These are phyloP conservation scores for Kandelia obovata DNA, from an alignment of 345 rosid genomes.

Conservation along the genomic window DNA sequence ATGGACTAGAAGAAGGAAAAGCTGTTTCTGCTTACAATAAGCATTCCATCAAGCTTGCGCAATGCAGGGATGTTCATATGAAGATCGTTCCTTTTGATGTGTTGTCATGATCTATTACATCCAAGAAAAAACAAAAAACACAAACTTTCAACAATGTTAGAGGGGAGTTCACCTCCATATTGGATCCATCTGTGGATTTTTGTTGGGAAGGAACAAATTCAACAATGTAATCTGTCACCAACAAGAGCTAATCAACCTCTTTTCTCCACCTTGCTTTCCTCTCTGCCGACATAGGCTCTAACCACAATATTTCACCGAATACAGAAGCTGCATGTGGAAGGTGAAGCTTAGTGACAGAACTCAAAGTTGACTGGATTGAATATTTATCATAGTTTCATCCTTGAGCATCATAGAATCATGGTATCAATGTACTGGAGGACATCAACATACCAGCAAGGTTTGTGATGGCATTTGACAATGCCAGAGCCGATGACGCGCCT, in stretches of 20 bases:
- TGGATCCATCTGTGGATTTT: constrained; percentile 28
- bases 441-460: constrained; percentile 36
- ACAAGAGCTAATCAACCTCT: constrained; percentile 41
- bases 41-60: constrained; percentile 88
- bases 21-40: constrained; percentile 49
- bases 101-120: constrained; percentile 70
- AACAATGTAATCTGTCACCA: constrained; percentile 39
- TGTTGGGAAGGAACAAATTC: constrained; percentile 44
- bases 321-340: constrained; percentile 35
- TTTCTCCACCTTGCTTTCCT: constrained; percentile 42
- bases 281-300: constrained; percentile 42
- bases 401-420: not conserved
- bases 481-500: constrained; percentile 44
- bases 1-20: not conserved
- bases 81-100: constrained; percentile 73
- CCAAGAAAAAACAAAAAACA: not conserved
- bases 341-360: not conserved
- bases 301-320: constrained; percentile 37
- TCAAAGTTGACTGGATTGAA: not conserved
- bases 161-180: constrained; percentile 25
- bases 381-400: not conserved
- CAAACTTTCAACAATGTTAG: not conserved
- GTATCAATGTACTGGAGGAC: no score
- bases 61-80: constrained; percentile 90
- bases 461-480: constrained; percentile 48